Evolutionary conservation across 2,329 filamentous ascomycete genomes (phyloP), one percentile per base, ranked within the genome.

Genomic region (Proliferodiscus dingleyae): DNA sequence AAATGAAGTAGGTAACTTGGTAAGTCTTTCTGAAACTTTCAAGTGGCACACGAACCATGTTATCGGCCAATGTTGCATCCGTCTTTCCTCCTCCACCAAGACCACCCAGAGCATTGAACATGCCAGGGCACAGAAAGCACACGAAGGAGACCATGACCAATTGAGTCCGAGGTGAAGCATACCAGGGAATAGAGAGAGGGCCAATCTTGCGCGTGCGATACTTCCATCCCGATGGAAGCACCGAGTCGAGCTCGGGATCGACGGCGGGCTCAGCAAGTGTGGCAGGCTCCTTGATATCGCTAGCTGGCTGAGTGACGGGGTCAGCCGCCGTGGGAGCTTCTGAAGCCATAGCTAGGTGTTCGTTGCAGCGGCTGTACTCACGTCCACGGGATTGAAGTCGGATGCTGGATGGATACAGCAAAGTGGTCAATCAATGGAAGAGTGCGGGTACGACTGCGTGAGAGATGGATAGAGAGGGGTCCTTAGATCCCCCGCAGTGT

Each of bases 81-180:
- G 80, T 62, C 57, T 77, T 76, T 38, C 81, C 83, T 62, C 71
- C 81, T 47, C 80, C 83, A 47, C 83, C 83, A 28, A 86, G 69
- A 49, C 83, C 82, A 49, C 69, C 70, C 47, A 86, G 68, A 16
- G 83, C 80, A 59, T 86, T 86, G 71, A 78, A 86, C 80, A 86
- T 85, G 57, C 83, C 83, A 0, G 83, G 83, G 61, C 83, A 87
- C 50, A 86, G 63, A 71, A 87, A 85, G 62, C 81, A 85, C 40
- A 85, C 81, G 49, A 85, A 71, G 18, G 81, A 74, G 45, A 89
- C 83, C 72, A 89, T 76, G 51, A 85, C 58, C 28, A 90, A 73
- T 67, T 90, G 86, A 38, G 81, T 66, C 59, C 81, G 78, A 10
- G 86, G 86, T 46, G 85, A 87, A 18, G 86, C 86, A 64, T 85